These are phyloP conservation scores for Fraxinus albicans DNA, from an alignment of 305 asterid genomes.

Conservation along the genomic window DNA sequence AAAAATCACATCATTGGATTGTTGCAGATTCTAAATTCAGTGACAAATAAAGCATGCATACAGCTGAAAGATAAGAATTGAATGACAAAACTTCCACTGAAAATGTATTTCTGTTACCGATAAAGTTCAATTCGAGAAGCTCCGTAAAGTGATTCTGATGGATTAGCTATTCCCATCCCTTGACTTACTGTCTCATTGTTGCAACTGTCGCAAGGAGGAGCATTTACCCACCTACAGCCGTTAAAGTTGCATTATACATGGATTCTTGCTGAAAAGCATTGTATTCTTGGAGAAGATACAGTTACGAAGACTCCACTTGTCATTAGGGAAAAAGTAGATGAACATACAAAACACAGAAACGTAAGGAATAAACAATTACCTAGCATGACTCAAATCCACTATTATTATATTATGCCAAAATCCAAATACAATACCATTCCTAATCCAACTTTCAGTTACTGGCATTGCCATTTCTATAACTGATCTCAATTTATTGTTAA, in stretches of 20 bases:
- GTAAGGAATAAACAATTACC: neutral
- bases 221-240: conserved; percentile 82
- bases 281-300: conserved; percentile 15
- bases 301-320: neutral
- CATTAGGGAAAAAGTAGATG: neutral
- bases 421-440: neutral
- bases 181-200: conserved; percentile 57
- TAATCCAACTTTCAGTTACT: conserved; percentile 6
- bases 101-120: conserved; percentile 42
- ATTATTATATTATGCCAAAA: conserved; percentile 4
- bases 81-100: neutral
- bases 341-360: conserved; percentile 22
- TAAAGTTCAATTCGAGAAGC: conserved; percentile 89
- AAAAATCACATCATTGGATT: conserved; percentile 10
- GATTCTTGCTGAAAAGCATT: conserved; percentile 17
- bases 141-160: conserved; percentile 60
- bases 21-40: conserved; percentile 19
- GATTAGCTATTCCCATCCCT: conserved; percentile 72
- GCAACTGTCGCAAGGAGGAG: conserved; percentile 89
- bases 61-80: conserved; percentile 10
- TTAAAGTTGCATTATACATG: conserved; percentile 13
- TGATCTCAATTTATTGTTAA: conserved; percentile 1
- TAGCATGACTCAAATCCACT: neutral
- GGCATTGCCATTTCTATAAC: neutral
- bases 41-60: conserved; percentile 4